Base-by-base conservation (phyloP, 805 yeast genomes). In the Yamadazyma ubonensis region DNA sequence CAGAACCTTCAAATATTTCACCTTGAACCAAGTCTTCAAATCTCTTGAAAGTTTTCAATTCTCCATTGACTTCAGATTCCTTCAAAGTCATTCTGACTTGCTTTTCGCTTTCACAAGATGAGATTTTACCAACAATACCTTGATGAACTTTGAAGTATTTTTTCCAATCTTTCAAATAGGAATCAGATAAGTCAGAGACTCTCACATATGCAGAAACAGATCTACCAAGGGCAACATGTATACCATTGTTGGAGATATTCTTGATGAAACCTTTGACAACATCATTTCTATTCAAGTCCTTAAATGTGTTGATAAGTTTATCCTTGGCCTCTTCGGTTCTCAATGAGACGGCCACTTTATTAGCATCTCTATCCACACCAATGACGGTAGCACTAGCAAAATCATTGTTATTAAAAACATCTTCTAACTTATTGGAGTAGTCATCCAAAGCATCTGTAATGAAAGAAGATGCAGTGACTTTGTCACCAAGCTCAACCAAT, bases 121-220 rank as follows among this genome's bases (percentile, higher is more conserved):
- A 59, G 36, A 91, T 78, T 57, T 84, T 86, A 51, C 91, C 96
- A 34, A 70, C 55, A 7, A 91, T 88, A 10, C 75, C 66, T 64
- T 90, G 95, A 59, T 84, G 79, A 19, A 78, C 73, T 46, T 73
- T 73, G 73, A 74, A 87, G 46, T 71, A 76, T 47, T 79, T 80
- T 68, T 86, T 86, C 98, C 98, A 91, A 43, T 91, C 95, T 53
- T 83, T 84, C 55, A 88, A 65, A 52, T 67, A 86, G 1, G 83
- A 71, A 53, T 91, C 98, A 8, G 95, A 86, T 20, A 91, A 67
- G 57, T 90, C 90, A 30, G 83, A 63, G 36, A 88, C 80, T 54
- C 87, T 82, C 19, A 87, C 93, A 53, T 91, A 79, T 1, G 90
- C 97, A 50, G 77, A 78, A 18, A 86, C 68, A 1, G 72, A 66